phyloP scores from a whole-genome alignment of 2,329 filamentous ascomycete genomes.

The Colletotrichum eremochloae region DNA sequence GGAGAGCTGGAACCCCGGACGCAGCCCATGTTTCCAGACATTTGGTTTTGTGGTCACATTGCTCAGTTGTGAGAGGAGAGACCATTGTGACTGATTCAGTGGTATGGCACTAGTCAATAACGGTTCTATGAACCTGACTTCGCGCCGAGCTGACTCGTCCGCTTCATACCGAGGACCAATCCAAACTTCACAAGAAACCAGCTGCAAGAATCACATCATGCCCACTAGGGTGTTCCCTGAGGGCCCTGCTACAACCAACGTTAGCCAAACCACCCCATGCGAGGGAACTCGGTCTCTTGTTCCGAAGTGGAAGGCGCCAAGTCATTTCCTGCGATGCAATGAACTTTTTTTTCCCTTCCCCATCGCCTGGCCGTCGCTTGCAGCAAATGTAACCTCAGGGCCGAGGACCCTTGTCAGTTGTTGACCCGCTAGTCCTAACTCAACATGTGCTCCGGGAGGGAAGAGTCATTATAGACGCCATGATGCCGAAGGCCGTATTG shows the following conservation, averaged over 20 bases:
- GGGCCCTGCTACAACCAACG: constrained; percentile 6
- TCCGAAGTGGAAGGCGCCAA: constrained; percentile 25
- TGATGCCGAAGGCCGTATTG: constrained; percentile 16
- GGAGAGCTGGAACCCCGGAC: not conserved
- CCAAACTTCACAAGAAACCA: not conserved
- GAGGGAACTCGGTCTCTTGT: constrained; percentile 6
- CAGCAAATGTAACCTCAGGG: constrained; percentile 27
- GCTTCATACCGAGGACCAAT: no score
- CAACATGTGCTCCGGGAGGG: constrained; percentile 23
- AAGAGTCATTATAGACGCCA: not conserved
- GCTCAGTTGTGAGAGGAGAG: not conserved
- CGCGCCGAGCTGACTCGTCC: no score
- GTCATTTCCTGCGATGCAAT: constrained; percentile 26
- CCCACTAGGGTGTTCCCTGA: not conserved
- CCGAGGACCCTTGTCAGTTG: constrained; percentile 11
- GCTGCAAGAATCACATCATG: constrained; percentile 8
- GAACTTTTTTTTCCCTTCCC: constrained; percentile 8
- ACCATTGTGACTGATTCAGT: not conserved
- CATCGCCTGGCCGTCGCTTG: constrained; percentile 16
- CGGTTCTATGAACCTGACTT: no score
- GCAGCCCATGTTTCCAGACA: not conserved
- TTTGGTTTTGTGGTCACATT: not conserved
- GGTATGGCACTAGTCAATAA: not conserved
- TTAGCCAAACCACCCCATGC: not conserved
- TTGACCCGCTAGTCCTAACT: constrained; percentile 23